A percentile compares a stretch with the other conserved stretches of the same genome.
Evolutionary conservation across 176 grass and related monocot species (phyloP).

Genomic region (Calamus simplicifolius): DNA sequence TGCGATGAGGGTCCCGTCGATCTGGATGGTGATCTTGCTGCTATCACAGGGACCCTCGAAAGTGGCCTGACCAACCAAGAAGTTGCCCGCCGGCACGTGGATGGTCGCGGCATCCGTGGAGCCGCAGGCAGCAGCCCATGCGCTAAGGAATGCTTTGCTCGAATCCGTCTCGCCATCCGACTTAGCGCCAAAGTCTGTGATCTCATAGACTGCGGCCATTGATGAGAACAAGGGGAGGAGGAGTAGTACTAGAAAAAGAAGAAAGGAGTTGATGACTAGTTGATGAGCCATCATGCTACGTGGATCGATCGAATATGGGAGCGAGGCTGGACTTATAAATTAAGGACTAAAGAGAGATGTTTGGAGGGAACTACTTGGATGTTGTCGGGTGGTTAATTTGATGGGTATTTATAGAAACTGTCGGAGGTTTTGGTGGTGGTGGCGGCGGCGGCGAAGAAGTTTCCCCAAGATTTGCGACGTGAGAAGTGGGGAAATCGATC

Average conservation of each 20-base stretch:
- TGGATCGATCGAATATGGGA: too few relatives aligned
- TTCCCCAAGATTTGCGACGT: too few relatives aligned
- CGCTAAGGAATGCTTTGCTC: constrained; percentile 37
- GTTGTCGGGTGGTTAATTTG: too few relatives aligned
- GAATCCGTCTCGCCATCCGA: constrained; percentile 56
- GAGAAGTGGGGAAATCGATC: too few relatives aligned
- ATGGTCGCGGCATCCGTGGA: constrained; percentile 38
- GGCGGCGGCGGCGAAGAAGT: too few relatives aligned
- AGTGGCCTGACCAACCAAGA: constrained; percentile 33
- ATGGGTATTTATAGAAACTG: too few relatives aligned
- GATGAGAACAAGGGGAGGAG: neutral
- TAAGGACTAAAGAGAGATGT: too few relatives aligned
- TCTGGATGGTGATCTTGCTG: constrained; percentile 38
- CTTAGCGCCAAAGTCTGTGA: constrained; percentile 55
- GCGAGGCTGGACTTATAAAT: too few relatives aligned
- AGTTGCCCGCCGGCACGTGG: constrained; percentile 49
- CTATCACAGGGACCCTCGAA: constrained; percentile 62
- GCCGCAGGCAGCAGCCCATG: constrained; percentile 70
- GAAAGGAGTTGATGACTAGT: neutral
- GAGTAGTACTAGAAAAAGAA: constrained; percentile 25
- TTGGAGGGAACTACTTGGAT: too few relatives aligned
- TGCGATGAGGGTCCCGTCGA: constrained; percentile 53
- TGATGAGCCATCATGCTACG: too few relatives aligned
- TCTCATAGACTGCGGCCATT: constrained; percentile 29
- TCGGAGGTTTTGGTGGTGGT: too few relatives aligned